Base-by-base conservation (phyloP, 345 rosid species). In the Bruguiera parviflora region DNA sequence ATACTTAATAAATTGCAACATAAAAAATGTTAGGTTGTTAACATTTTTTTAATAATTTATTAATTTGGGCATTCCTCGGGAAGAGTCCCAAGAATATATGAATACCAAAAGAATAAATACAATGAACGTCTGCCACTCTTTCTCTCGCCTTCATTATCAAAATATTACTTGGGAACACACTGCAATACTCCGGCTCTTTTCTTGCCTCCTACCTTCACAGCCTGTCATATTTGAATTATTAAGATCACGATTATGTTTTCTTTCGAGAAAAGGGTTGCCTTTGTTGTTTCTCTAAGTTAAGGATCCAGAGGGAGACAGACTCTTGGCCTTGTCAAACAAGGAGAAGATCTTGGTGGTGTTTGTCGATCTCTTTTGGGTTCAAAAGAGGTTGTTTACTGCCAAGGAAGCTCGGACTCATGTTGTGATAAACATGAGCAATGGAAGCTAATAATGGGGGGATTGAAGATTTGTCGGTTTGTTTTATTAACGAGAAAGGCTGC, bases 151-250 rank as follows among this genome's bases (percentile, higher is more conserved):
- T n/a, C n/a, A 70, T 60, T 59, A 69, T 37, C 55, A 65, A 64
- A 65, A 53, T 66, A 70, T 21, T 61, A 65, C 52, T 53, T 57
- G 28, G 62, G 53, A 46, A 64, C 61, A 33, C 73, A 73, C 68
- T 72, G 78, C 64, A 25, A 20, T 51, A 24, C 64, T 65, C 79
- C 72, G 71, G 83, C 86, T 65, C 70, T 65, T 52, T 75, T 71
- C 33, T 64, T 67, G 63, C 75, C 73, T 72, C 75, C 56, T 76
- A 67, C 80, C 79, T 80, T 75, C 86, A 86, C 97, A 89, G 89
- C 87, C 97, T 91, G 96, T 87, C 92, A 87, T 78, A 70, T 75
- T 77, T 87, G 80, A 74, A 84, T 81, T 82, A 85, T 80, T 83
- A 75, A 65, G 72, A 77, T 46, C 68, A 71, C 65, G 72, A 56